A percentile compares a stretch with the other conserved stretches of the same genome.
These are phyloP conservation scores for Candida chauliodis DNA, from an alignment of 805 yeast species.

Conservation along the genomic window DNA sequence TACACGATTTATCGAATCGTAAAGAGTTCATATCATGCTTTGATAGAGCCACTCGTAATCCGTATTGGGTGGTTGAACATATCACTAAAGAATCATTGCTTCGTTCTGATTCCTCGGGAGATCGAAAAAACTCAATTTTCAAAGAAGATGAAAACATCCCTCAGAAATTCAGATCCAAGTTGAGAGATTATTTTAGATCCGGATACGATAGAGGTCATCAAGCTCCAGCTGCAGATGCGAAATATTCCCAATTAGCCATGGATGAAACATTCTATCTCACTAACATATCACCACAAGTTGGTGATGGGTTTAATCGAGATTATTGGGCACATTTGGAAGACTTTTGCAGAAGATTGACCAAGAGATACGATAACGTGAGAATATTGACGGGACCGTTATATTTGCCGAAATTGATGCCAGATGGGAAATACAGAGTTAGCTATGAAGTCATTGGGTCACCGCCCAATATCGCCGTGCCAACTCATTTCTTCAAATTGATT, in stretches of 20 bases:
- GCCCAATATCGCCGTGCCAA: slow-evolving; percentile 94
- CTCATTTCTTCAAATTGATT: slow-evolving; percentile 89
- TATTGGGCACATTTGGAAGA: slow-evolving; percentile 97
- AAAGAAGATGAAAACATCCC: slow-evolving; percentile 87
- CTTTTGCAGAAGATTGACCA: slow-evolving; percentile 74
- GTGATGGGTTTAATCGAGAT: slow-evolving; percentile 95
- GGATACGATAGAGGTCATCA: slow-evolving; percentile 98
- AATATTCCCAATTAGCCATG: slow-evolving; percentile 87
- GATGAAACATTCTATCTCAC: slow-evolving; percentile 87
- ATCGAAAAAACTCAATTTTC: slow-evolving; percentile 78
- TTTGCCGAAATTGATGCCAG: slow-evolving; percentile 73
- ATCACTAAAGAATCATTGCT: slow-evolving; percentile 69
- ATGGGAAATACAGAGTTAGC: slow-evolving; percentile 79
- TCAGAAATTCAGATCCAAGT: slow-evolving; percentile 62
- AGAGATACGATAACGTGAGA: slow-evolving; percentile 70
- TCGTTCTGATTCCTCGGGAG: slow-evolving; percentile 46
- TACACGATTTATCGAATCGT: slow-evolving; percentile 73
- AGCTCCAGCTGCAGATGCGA: slow-evolving; percentile 98
- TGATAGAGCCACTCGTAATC: slow-evolving; percentile 81
- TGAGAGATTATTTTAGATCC: slow-evolving; percentile 86
- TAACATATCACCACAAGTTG: slow-evolving; percentile 95
- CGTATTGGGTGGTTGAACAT: slow-evolving; percentile 89
- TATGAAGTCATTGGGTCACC: slow-evolving; percentile 97
- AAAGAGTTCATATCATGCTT: slow-evolving; percentile 81
- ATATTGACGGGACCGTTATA: slow-evolving; percentile 92